phyloP scores from a whole-genome alignment of 805 yeast genomes.

The Ogataea sp. region DNA sequence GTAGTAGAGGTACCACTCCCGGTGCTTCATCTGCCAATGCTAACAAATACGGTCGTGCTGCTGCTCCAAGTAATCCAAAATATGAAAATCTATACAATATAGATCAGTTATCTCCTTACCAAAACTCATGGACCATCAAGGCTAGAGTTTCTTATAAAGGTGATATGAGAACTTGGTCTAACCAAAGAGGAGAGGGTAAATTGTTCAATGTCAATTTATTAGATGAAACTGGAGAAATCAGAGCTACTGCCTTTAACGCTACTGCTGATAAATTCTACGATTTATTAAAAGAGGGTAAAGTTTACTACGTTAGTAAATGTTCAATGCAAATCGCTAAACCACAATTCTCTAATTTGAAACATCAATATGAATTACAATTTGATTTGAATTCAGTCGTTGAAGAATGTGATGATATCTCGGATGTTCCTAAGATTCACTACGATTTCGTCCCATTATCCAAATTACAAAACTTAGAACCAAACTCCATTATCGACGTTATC shows the following conservation, averaged over 20 bases:
- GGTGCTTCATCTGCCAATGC: slow-evolving; percentile 1
- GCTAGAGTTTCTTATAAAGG: slow-evolving; percentile 87
- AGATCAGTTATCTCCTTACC: slow-evolving; percentile 87
- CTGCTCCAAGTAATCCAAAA: slow-evolving; percentile 11
- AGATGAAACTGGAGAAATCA: slow-evolving; percentile 93
- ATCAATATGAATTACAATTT: slow-evolving; percentile 81
- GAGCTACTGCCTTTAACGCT: slow-evolving; percentile 91
- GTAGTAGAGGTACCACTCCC: slow-evolving; percentile 3
- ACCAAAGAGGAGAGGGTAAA: slow-evolving; percentile 82
- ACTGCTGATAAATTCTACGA: slow-evolving; percentile 74
- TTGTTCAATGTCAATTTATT: slow-evolving; percentile 80
- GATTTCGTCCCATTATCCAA: slow-evolving; percentile 64
- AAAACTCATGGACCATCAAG: slow-evolving; percentile 84
- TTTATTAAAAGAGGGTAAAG: slow-evolving; percentile 78
- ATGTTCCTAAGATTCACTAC: slow-evolving; percentile 74
- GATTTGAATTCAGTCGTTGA: slow-evolving; percentile 73
- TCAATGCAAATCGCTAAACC: slow-evolving; percentile 78
- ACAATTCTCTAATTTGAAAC: slow-evolving; percentile 73
- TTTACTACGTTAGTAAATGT: slow-evolving; percentile 76
- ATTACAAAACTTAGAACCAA: slow-evolving; percentile 60
- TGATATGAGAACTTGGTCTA: slow-evolving; percentile 83
- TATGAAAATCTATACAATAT: slow-evolving; percentile 55
- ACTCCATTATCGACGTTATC: slow-evolving; percentile 73
- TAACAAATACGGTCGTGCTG: neutral
- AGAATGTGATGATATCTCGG: slow-evolving; percentile 48